phyloP scores from a whole-genome alignment of 257 asterid species.

The Solanum pimpinellifolium region DNA sequence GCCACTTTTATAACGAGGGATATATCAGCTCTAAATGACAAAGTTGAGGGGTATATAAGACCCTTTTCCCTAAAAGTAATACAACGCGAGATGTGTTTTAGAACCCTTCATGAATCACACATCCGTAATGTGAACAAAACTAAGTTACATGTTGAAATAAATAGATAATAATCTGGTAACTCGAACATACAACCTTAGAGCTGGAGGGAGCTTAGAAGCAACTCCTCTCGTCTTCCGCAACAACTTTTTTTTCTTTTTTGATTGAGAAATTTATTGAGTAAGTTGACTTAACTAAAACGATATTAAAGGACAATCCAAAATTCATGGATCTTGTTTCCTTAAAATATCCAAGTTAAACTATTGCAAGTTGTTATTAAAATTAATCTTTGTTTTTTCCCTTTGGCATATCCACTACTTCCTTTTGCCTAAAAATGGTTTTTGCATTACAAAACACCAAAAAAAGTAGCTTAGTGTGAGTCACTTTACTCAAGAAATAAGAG shows the following conservation, averaged over 20 bases:
- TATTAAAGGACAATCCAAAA: not conserved
- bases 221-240: not conserved
- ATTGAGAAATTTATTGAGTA: not conserved
- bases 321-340: not conserved
- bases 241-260: not conserved
- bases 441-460: not conserved
- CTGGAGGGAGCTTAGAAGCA: not conserved
- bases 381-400: not conserved
- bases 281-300: not conserved
- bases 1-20: too few relatives aligned
- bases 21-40: too few relatives aligned
- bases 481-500: too few relatives aligned
- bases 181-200: not conserved
- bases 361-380: too few relatives aligned
- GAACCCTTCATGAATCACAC: not conserved
- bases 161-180: not conserved
- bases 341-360: not conserved
- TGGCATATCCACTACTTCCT: not conserved
- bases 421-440: not conserved
- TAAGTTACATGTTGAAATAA: not conserved
- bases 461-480: not conserved
- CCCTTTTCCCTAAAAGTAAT: not conserved
- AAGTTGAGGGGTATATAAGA: too few relatives aligned
- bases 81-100: not conserved
- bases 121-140: not conserved